Base-by-base conservation (phyloP, 768 basidiomycete genomes). In the Tephrocybe sp. region DNA sequence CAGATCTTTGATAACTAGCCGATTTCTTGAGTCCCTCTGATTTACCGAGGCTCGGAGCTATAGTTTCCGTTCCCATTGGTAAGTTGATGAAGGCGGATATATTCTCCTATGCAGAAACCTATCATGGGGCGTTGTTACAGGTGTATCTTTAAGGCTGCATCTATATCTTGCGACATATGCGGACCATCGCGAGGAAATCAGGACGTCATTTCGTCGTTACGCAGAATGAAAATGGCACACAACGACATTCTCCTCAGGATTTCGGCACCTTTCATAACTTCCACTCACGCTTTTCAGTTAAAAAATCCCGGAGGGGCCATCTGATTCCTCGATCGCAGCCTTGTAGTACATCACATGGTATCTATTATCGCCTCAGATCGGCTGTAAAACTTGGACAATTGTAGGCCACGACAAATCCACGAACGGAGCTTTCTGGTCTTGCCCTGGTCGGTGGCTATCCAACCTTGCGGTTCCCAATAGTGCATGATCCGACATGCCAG, bases 291-390 rank as follows among this genome's bases (percentile, higher is more conserved):
- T 56, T 56, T 50, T 45, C 22, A 19, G 35, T 39, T 32, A 39
- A 39, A 56, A 56, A 56, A 49, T 31, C 47, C 12, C 52, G 51
- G 51, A 51, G 26, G 39, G 26, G 39, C 48, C 54, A 51, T 51
- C 54, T 55, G 54, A 55, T 55, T 39, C 35, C 47, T 13, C 10
- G 30, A 33, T 14, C 20, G 34, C 30, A n/a, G 16, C 20, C 52
- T 19, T 11, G 12, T 17, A 17, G 9, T 9, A 22, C 45, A 46
- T 54, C 56, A 54, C 52, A 51, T 57, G 56, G 40, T 31, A 38
- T 22, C 13, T 43, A 45, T 31, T 4, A n/a, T 52, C 30, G 14
- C 41, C 20, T 4, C 32, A 34, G 26, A 33, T 47, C 39, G 39
- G 36, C 30, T 53, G 44, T 30, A 39, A 32, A 16, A 34, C 17